phyloP scores from a whole-genome alignment of 2,329 filamentous ascomycete genomes.

The Incumbomyces lentus region DNA sequence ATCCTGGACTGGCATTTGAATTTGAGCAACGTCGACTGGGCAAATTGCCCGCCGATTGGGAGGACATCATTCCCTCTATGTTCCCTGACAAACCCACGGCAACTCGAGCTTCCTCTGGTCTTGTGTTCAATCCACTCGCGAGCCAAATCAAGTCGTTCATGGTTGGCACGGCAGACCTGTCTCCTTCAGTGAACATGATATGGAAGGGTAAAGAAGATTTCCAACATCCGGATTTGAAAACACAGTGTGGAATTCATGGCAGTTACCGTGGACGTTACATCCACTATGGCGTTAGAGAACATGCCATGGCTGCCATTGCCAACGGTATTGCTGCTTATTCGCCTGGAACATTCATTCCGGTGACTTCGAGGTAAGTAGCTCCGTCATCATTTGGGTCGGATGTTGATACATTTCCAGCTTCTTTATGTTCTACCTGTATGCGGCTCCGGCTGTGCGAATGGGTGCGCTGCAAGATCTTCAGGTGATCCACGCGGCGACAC shows the following conservation, averaged over 20 bases:
- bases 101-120: too few species aligned
- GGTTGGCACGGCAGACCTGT: too few species aligned
- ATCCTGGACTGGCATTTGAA: constrained; percentile 40
- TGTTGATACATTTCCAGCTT: constrained; percentile 26
- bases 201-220: too few species aligned
- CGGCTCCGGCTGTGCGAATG: constrained; percentile 49
- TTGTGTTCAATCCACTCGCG: too few species aligned
- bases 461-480: constrained; percentile 46
- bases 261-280: constrained; percentile 43
- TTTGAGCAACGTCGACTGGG: constrained; percentile 41
- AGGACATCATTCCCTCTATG: too few species aligned
- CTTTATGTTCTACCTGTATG: constrained; percentile 50
- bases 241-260: constrained; percentile 27
- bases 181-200: too few species aligned
- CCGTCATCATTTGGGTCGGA: too few species aligned
- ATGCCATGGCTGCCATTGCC: constrained; percentile 66
- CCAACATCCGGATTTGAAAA: too few species aligned
- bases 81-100: too few species aligned
- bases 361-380: constrained; percentile 28
- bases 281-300: constrained; percentile 51
- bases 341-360: constrained; percentile 37
- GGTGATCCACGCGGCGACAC: constrained; percentile 49
- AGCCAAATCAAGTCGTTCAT: too few species aligned
- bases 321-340: constrained; percentile 58
- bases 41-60: constrained; percentile 40